These are phyloP conservation scores for Sphagnum contortum DNA, from an alignment of 225 moss, liverwort and hornwort species.

Conservation along the genomic window DNA sequence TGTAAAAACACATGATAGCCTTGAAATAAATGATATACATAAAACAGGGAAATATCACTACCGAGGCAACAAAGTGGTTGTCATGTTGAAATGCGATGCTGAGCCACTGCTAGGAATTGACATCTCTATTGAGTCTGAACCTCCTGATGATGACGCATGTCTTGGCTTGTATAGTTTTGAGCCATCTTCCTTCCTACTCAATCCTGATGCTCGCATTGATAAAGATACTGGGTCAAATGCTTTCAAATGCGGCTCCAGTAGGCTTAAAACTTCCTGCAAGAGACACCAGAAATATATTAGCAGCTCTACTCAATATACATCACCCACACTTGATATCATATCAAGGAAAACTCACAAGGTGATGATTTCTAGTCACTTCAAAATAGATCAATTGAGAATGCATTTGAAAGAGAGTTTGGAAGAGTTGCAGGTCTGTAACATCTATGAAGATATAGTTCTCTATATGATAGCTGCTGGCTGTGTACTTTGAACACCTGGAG, in stretches of 20 bases:
- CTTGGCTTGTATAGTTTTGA: too few species aligned
- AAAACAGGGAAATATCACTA: too few species aligned
- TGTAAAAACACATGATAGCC: too few species aligned
- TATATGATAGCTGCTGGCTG: not conserved
- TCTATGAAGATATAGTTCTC: not conserved
- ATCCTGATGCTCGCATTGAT: slow-evolving; percentile 7
- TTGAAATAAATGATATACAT: too few species aligned
- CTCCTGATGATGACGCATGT: too few species aligned
- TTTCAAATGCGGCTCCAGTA: slow-evolving; percentile 38
- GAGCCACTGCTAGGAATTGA: too few species aligned
- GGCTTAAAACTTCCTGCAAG: slow-evolving; percentile 41
- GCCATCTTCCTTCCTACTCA: too few species aligned
- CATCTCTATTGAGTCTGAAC: too few species aligned
- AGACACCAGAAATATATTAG: not conserved
- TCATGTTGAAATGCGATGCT: too few species aligned
- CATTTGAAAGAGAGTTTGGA: not conserved
- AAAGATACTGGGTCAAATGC: slow-evolving; percentile 14
- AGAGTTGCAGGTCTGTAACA: not conserved
- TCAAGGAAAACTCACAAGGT: not conserved
- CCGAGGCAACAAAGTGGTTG: too few species aligned
- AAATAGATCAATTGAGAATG: not conserved
- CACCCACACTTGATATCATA: not conserved
- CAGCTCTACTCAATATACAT: not conserved
- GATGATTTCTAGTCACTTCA: not conserved
- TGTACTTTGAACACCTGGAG: too few species aligned